phyloP scores from a whole-genome alignment of 2,329 filamentous ascomycete species.

The Penicillium sclerotiorum region DNA sequence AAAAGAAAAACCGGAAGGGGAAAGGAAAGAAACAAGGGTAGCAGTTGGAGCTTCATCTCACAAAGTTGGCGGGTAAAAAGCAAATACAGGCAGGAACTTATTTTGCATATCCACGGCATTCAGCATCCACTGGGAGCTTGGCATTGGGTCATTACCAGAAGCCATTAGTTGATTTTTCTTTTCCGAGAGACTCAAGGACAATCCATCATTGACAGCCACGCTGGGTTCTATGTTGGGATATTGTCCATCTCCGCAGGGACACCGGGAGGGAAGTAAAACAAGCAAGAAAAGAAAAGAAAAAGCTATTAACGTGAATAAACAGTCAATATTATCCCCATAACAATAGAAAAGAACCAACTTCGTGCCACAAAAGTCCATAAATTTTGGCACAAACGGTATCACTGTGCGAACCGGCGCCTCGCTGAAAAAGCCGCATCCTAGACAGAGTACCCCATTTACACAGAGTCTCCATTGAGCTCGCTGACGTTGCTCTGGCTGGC shows the following conservation, averaged over 20 bases:
- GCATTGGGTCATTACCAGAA: no score
- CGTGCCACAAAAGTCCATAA: constrained; percentile 38
- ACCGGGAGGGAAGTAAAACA: constrained; percentile 13
- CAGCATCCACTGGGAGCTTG: no score
- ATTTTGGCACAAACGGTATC: constrained; percentile 40
- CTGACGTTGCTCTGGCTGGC: constrained; percentile 52
- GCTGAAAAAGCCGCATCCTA: constrained; percentile 31
- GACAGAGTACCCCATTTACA: constrained; percentile 37
- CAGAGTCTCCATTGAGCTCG: constrained; percentile 39
- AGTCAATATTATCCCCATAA: constrained; percentile 44
- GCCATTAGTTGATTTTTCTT: constrained; percentile 1
- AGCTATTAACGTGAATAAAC: constrained; percentile 46
- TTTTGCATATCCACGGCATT: no score
- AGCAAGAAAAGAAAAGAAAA: constrained; percentile 25
- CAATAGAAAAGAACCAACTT: constrained; percentile 40
- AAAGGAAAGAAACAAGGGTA: constrained; percentile 23
- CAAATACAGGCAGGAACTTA: no score
- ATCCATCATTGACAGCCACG: constrained; percentile 30
- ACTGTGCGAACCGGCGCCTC: constrained; percentile 33
- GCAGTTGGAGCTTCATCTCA: not conserved
- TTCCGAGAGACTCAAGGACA: no score
- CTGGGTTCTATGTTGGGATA: constrained; percentile 34
- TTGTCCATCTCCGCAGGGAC: constrained; percentile 23
- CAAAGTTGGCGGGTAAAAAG: constrained; percentile 8
- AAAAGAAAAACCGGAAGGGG: constrained; percentile 14